Percentiles rank a stretch among this genome's conserved stretches.
These are phyloP conservation scores for Aspergillus fumigatiaffinis DNA, from an alignment of 2,329 filamentous ascomycete species.

Conservation along the genomic window DNA sequence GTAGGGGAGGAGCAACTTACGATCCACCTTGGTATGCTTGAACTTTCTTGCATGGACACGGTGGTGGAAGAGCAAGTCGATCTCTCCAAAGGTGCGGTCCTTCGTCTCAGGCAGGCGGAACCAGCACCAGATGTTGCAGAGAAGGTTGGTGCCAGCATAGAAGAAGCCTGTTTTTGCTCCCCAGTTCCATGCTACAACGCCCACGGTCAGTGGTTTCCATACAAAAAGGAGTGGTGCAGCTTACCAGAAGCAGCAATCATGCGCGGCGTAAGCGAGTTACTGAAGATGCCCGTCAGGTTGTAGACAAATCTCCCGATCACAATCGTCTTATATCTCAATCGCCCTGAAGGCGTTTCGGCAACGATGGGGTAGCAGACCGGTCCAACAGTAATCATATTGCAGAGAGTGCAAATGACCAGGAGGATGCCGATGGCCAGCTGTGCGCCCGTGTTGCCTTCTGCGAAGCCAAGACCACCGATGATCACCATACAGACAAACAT, in stretches of 20 bases:
- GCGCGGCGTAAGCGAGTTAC: conserved; percentile 33
- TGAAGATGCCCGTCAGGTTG: conserved; percentile 46
- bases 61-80: conserved; percentile 41
- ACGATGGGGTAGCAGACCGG: conserved; percentile 52
- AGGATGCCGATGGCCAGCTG: conserved; percentile 38
- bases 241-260: conserved; percentile 24
- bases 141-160: conserved; percentile 30
- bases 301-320: conserved; percentile 49
- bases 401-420: conserved; percentile 50
- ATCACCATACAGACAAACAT: conserved; percentile 39
- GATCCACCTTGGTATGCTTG: conserved; percentile 4
- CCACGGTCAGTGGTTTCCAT: background rate
- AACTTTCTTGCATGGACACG: conserved; percentile 40
- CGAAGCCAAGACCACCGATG: conserved; percentile 32
- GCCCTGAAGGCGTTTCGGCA: conserved; percentile 51
- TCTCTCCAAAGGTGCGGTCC: conserved; percentile 36
- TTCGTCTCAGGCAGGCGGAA: conserved; percentile 38
- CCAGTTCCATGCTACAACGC: conserved; percentile 31
- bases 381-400: conserved; percentile 53
- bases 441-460: conserved; percentile 10
- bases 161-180: conserved; percentile 37
- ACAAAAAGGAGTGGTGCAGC: background rate
- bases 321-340: conserved; percentile 44
- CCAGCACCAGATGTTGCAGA: conserved; percentile 30
- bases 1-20: background rate